A percentile compares a stretch with the other conserved stretches of the same genome.
phyloP scores from a whole-genome alignment of 1,284 basidiomycete genomes.

The Porogramme epimiltina region DNA sequence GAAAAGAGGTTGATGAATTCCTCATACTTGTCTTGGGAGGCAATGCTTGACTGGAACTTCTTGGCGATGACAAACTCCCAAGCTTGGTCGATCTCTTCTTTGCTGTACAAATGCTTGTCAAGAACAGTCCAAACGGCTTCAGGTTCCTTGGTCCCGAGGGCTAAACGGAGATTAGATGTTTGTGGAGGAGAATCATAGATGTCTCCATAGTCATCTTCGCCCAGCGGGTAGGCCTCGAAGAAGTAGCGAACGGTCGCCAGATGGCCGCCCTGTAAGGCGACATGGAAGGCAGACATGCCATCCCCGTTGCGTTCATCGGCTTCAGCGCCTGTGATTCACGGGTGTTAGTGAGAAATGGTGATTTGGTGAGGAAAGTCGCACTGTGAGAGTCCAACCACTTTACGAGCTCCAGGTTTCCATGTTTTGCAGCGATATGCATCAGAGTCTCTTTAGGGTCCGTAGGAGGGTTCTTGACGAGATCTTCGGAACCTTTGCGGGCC shows the following conservation, averaged over 20 bases:
- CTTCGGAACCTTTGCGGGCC: conserved; percentile 55
- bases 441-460: conserved; percentile 65
- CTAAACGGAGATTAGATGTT: conserved; percentile 51
- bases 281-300: conserved; percentile 64
- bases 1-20: conserved; percentile 59
- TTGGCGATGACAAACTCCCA: conserved; percentile 51
- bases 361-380: conserved; percentile 36
- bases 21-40: conserved; percentile 40
- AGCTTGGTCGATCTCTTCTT: conserved; percentile 48
- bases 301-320: conserved; percentile 64
- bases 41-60: conserved; percentile 31
- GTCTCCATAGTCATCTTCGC: conserved; percentile 46
- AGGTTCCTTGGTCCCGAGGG: conserved; percentile 58
- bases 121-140: conserved; percentile 65
- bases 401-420: conserved; percentile 57
- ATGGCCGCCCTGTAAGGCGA: conserved; percentile 57
- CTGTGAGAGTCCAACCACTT: conserved; percentile 72
- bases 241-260: conserved; percentile 54
- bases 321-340: conserved; percentile 55
- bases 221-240: conserved; percentile 56
- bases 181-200: conserved; percentile 48
- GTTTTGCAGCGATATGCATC: conserved; percentile 60
- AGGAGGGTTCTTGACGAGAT: conserved; percentile 47
- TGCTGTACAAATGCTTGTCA: conserved; percentile 51
- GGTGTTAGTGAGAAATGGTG: neutral